Base-by-base conservation (phyloP, 2,329 filamentous ascomycete genomes). In the Pseudogymnoascus sp. region DNA sequence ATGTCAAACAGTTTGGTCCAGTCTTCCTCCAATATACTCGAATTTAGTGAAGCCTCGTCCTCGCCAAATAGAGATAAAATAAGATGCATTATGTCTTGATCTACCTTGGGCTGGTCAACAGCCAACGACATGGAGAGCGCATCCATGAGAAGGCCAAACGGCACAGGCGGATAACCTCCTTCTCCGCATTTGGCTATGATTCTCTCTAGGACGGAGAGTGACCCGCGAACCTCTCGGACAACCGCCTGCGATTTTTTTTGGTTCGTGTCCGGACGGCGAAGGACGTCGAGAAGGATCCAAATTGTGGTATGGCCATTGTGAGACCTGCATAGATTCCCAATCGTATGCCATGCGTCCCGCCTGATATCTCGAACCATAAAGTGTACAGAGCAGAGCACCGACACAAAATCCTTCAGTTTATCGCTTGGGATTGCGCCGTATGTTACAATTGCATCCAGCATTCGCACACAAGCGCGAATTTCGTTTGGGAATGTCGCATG, bases 291-390 rank as follows among this genome's bases (percentile, higher is more conserved):
- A 21, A 91, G 75, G 23, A 88, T 82, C 62, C 84, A 81, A 53
- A 91, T 81, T 1, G 87, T 87, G 37, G 83, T 84, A 66, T 89
- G 87, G 18, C 88, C 88, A 67, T 90, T 85, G 71, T 91, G 89
- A 1, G 89, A 91, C 69, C 81, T 86, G 77, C 87, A 88, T 0
- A 93, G 78, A 67, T 90, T 88, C 70, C 83, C 81, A 34, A 92
- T 78, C 0, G 86, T 87, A 65, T 85, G 84, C 89, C 89, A 92
- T 2, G 89, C 82, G 42, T 83, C 80, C 66, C 86, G 84, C 64
- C 84, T 79, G 10, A 90, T 79, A 53, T 76, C 78, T 11, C 78
- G 76, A 2, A 92, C 83, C 60, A 90, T 78, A 65, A 84, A 86
- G 72, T 89, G 88, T 65, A 91, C 88, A 42, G 87, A 88, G 69